phyloP scores from a whole-genome alignment of 768 basidiomycete species.

The Imleria badia region DNA sequence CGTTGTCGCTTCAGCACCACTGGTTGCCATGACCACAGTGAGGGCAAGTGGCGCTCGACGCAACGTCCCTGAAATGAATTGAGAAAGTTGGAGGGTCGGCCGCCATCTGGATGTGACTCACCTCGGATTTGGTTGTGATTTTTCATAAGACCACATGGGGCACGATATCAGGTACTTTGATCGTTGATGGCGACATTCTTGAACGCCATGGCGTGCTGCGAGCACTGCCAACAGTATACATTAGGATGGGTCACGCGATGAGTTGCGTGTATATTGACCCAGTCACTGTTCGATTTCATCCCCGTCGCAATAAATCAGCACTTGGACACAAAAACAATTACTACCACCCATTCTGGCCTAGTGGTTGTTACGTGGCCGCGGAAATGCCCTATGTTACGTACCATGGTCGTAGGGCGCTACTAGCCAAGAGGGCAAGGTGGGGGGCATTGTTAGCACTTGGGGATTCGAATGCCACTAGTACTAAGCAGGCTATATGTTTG shows the following conservation, averaged over 20 bases:
- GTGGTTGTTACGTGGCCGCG: not conserved
- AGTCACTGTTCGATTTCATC: not conserved
- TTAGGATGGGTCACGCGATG: not conserved
- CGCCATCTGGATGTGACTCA: not conserved
- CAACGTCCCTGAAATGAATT: not conserved
- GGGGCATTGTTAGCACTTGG: too few relatives aligned
- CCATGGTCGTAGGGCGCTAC: not conserved
- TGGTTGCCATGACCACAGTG: not conserved
- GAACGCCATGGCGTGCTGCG: not conserved
- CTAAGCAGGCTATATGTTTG: not conserved
- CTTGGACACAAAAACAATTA: not conserved
- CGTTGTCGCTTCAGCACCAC: not conserved
- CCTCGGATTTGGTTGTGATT: not conserved
- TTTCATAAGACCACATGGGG: not conserved
- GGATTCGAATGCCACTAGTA: not conserved
- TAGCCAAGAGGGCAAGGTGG: not conserved
- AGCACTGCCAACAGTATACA: not conserved
- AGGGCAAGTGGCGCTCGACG: not conserved
- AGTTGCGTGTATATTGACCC: not conserved
- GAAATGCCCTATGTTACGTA: constrained; percentile 6
- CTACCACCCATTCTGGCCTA: not conserved
- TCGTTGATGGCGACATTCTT: not conserved
- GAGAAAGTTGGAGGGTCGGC: not conserved
- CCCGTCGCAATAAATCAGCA: not conserved
- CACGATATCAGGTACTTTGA: not conserved